phyloP scores from a whole-genome alignment of 202 grass and related monocot genomes.

The Setaria italica region DNA sequence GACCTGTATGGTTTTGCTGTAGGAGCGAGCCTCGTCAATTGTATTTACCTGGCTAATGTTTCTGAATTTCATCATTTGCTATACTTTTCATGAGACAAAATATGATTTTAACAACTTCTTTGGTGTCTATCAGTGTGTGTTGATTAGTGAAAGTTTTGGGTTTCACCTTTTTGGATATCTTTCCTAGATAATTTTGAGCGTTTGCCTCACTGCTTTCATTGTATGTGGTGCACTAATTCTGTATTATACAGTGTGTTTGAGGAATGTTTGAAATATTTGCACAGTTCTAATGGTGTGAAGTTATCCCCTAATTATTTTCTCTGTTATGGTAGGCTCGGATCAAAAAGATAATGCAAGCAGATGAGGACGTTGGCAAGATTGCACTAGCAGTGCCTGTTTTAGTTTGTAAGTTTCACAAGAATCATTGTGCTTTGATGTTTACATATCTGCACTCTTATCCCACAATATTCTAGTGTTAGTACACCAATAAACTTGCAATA shows the following conservation, averaged over 20 bases:
- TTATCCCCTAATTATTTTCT: conserved; percentile 21
- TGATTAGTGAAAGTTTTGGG: background rate
- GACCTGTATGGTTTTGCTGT: background rate
- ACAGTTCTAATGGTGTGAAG: background rate
- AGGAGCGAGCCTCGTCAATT: background rate
- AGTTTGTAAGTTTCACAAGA: conserved; percentile 77
- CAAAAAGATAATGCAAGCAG: conserved; percentile 99
- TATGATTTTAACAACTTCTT: background rate
- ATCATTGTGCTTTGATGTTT: conserved; percentile 36
- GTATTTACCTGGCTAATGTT: background rate
- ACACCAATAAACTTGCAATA: background rate
- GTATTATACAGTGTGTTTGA: background rate
- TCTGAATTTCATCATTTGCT: background rate
- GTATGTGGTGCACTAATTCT: background rate
- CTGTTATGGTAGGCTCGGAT: conserved; percentile 73
- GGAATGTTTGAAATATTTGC: conserved; percentile 30
- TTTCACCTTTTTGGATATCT: background rate
- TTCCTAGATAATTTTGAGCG: conserved; percentile 9
- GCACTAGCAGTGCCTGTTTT: conserved; percentile 95
- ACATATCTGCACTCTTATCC: background rate
- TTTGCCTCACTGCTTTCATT: conserved; percentile 26
- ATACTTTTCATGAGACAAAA: background rate
- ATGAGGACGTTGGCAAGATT: conserved; percentile 99
- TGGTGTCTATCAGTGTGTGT: background rate
- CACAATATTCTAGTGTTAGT: background rate